Conservation (phyloP, 2,329 filamentous ascomycete genomes). For the Fusarium chuoi region DNA sequence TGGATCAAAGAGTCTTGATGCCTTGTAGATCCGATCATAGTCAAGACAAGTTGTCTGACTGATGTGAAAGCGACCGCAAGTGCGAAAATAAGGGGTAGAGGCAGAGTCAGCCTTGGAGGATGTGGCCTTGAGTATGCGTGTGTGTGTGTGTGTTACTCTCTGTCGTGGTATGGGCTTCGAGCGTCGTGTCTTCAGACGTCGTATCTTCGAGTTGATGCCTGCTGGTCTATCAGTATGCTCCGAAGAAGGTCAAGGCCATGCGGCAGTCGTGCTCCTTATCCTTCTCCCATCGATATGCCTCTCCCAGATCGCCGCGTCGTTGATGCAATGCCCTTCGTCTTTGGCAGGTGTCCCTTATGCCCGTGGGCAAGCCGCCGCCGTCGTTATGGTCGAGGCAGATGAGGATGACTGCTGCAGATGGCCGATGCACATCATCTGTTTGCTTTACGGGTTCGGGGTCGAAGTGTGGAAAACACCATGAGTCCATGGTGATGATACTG, state of each 20-base stretch:
- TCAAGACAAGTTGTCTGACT: neutral
- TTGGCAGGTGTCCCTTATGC: neutral
- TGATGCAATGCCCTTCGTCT: too few species aligned
- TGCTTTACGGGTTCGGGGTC: neutral
- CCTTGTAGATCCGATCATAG: neutral
- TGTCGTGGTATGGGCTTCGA: neutral
- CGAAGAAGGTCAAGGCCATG: too few species aligned
- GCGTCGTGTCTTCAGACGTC: neutral
- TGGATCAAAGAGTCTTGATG: neutral
- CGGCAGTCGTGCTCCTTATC: neutral
- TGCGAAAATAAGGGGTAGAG: neutral
- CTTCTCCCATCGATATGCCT: neutral
- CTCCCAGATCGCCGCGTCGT: neutral
- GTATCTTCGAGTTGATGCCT: neutral
- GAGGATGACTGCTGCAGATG: neutral
- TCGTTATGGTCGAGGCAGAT: neutral
- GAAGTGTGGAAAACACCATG: conserved; percentile 13
- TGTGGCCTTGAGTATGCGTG: neutral
- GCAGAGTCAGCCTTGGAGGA: too few species aligned
- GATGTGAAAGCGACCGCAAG: neutral
- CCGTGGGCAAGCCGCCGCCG: neutral
- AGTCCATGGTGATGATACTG: neutral
- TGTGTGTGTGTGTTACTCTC: neutral
- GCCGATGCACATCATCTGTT: neutral
- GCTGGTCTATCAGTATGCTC: neutral